These are phyloP conservation scores for Mortierella sp. DNA, from an alignment of 371 early-diverging fungal genomes.

Conservation along the genomic window DNA sequence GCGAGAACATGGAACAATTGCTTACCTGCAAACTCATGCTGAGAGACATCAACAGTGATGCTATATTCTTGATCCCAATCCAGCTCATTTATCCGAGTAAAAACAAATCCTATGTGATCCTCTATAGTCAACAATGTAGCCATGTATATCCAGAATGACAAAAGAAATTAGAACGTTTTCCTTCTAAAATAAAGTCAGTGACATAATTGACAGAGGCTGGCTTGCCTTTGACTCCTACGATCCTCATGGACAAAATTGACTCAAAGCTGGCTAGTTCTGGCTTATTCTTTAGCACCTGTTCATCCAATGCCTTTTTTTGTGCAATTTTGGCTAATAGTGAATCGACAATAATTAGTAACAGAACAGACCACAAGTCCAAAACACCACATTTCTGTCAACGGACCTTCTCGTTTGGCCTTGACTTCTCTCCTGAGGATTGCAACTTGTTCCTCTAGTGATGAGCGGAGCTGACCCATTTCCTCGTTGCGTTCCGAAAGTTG, in stretches of 20 bases:
- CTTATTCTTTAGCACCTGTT: slow-evolving; percentile 49
- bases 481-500: slow-evolving; percentile 24
- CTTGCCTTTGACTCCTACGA: slow-evolving; percentile 51
- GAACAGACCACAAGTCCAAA: neutral
- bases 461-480: slow-evolving; percentile 28
- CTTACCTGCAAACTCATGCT: slow-evolving; percentile 44
- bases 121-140: too few relatives aligned
- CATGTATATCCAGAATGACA: neutral
- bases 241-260: slow-evolving; percentile 36
- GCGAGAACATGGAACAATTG: neutral
- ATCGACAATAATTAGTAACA: neutral
- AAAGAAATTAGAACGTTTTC: neutral
- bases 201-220: neutral
- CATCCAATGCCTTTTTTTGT: slow-evolving; percentile 45
- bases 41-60: slow-evolving; percentile 43
- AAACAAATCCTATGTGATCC: slow-evolving; percentile 56
- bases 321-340: slow-evolving; percentile 38
- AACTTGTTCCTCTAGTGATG: slow-evolving; percentile 24
- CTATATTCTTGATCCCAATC: slow-evolving; percentile 51
- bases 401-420: slow-evolving; percentile 56
- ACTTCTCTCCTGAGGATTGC: slow-evolving; percentile 35
- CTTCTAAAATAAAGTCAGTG: too few relatives aligned
- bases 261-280: slow-evolving; percentile 49
- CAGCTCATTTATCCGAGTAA: slow-evolving; percentile 46
- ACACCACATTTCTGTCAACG: neutral